Base-by-base conservation (phyloP, 2,329 filamentous ascomycete genomes). In the Aspergillus awamori region DNA sequence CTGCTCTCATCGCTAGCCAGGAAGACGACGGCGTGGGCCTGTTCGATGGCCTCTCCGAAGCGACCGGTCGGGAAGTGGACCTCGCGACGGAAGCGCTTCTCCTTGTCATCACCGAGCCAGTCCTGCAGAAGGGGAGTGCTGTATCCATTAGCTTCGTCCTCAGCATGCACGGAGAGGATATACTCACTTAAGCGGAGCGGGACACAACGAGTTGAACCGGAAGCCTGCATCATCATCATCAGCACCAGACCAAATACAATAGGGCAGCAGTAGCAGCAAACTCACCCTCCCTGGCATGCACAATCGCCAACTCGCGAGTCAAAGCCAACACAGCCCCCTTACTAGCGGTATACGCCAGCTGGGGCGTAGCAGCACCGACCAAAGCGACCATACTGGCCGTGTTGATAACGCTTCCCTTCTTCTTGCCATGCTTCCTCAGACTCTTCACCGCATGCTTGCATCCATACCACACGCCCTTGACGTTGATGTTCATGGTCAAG, bases 391-490 rank as follows among this genome's bases (percentile, higher is more conserved):
- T 90, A 51, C 89, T 93, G 26, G 92, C 93, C 2, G 92, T 96
- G 83, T 97, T 97, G 84, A 97, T 93, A 78, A 97, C 87, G 77
- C 89, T 92, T 55, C 87, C 91, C 69, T 84, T 86, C 48, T 82
- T 86, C 87, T 97, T 97, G 58, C 86, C 85, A 82, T 96, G 84
- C 70, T 87, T 88, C 66, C 93, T 89, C 70, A 97, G 84, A 48
- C 91, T 86, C 54, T 94, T 82, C 28, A 97, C 88, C 6, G 93
- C 92, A 77, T 97, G 92, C 84, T 97, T 97, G 85, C 88, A 89
- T 63, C 93, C 93, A 76, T 87, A 97, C 93, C 93, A 97, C n/a
- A 97, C 93, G 47, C 93, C 93, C 86, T 97, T 97, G 77, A 97
- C 93, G 78, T 97, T 97, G 83, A 97, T 96, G 76, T 87, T 88